These are phyloP conservation scores for Ogataea zsoltii DNA, from an alignment of 805 yeast species.

Conservation along the genomic window DNA sequence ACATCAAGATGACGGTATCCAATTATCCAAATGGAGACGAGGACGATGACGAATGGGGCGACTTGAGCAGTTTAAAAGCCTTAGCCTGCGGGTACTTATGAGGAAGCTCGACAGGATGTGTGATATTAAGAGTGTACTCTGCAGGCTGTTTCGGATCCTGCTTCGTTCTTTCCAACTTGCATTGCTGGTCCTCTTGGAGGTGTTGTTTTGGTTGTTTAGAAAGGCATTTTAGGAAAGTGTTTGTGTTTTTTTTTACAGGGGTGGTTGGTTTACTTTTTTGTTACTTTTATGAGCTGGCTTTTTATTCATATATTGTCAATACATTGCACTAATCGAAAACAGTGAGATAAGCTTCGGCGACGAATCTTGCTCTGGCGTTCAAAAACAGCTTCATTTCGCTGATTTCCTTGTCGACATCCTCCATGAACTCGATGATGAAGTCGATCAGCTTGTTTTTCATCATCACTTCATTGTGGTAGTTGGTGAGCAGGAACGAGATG, in stretches of 20 bases:
- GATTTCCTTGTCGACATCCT: slow-evolving; percentile 97
- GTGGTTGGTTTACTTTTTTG: neutral
- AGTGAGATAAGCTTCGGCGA: slow-evolving; percentile 92
- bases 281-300: neutral
- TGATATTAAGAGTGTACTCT: slow-evolving; percentile 20
- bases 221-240: neutral
- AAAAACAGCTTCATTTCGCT: slow-evolving; percentile 97
- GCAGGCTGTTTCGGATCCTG: slow-evolving; percentile 32
- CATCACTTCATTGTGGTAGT: slow-evolving; percentile 94
- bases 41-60: slow-evolving; percentile 9
- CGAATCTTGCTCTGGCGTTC: slow-evolving; percentile 96
- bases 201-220: slow-evolving; percentile 14
- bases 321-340: slow-evolving; percentile 64
- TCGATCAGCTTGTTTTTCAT: slow-evolving; percentile 93
- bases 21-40: slow-evolving; percentile 13
- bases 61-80: slow-evolving; percentile 30
- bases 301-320: neutral
- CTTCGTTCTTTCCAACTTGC: slow-evolving; percentile 18
- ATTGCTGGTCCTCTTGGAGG: slow-evolving; percentile 16
- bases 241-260: neutral
- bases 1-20: slow-evolving; percentile 22
- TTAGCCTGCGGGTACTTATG: slow-evolving; percentile 36
- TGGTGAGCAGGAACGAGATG: slow-evolving; percentile 89
- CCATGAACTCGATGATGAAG: slow-evolving; percentile 97
- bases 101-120: slow-evolving; percentile 12